phyloP scores from a whole-genome alignment of 225 moss, liverwort and hornwort species.

The Bryum argenteum region DNA sequence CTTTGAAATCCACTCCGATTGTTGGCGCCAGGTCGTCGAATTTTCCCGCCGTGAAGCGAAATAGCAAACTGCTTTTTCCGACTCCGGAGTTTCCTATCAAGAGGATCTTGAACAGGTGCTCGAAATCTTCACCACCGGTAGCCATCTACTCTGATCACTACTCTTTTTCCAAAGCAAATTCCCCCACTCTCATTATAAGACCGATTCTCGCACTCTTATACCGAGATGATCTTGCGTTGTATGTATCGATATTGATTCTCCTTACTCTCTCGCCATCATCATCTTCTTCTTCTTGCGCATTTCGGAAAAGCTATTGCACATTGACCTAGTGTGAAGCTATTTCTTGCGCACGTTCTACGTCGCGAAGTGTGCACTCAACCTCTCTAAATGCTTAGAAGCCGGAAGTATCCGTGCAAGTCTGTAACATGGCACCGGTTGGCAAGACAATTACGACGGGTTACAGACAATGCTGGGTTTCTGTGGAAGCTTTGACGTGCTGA shows the following conservation, averaged over 20 bases:
- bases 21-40: conserved; percentile 94
- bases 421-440: neutral
- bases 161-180: too few species aligned
- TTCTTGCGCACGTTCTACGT: conserved; percentile 8
- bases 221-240: too few species aligned
- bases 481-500: conserved; percentile 15
- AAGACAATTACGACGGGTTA: neutral
- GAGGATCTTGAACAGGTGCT: conserved; percentile 84
- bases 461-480: neutral
- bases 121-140: conserved; percentile 53
- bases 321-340: conserved; percentile 8
- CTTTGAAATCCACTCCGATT: conserved; percentile 95
- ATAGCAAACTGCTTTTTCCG: conserved; percentile 88
- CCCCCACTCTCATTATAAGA: too few species aligned
- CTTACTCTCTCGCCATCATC: neutral
- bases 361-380: conserved; percentile 26
- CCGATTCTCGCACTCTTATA: neutral
- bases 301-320: conserved; percentile 1
- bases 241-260: neutral
- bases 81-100: conserved; percentile 91
- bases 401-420: conserved; percentile 4
- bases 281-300: conserved; percentile 21
- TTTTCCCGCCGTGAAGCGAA: conserved; percentile 79
- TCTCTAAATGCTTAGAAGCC: conserved; percentile 18
- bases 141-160: conserved; percentile 45